Percentiles rank a stretch among this genome's conserved stretches.
phyloP scores from a whole-genome alignment of 1,284 basidiomycete genomes.

The Quambalaria eucalypti region DNA sequence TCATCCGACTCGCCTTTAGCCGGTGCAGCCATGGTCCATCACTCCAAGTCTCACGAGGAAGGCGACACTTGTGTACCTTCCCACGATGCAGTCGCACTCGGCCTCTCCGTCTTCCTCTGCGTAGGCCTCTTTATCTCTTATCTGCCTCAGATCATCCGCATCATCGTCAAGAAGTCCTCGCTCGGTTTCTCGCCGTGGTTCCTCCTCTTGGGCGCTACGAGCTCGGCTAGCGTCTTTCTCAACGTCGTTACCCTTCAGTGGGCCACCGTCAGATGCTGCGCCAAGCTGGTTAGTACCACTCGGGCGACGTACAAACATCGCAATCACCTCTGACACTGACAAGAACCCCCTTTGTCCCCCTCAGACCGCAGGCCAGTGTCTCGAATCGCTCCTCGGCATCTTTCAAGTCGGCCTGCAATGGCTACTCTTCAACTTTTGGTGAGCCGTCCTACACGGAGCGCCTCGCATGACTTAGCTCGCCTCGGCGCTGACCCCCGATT shows the following conservation, averaged over 20 bases:
- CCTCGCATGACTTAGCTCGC: neutral
- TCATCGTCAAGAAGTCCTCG: constrained; percentile 58
- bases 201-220: constrained; percentile 78
- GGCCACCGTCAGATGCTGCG: constrained; percentile 73
- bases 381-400: constrained; percentile 74
- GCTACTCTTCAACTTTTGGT: constrained; percentile 78
- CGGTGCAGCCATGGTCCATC: no score
- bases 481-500: neutral
- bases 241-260: constrained; percentile 71
- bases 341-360: no score
- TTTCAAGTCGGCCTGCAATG: constrained; percentile 76
- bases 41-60: no score
- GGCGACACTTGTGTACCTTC: neutral
- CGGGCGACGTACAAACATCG: no score
- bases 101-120: constrained; percentile 67
- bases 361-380: constrained; percentile 63
- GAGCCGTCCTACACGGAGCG: no score
- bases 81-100: constrained; percentile 65
- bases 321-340: no score
- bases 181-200: constrained; percentile 88
- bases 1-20: no score
- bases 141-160: constrained; percentile 69
- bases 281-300: constrained; percentile 19
- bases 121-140: constrained; percentile 77
- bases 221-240: constrained; percentile 46